These are phyloP conservation scores for Fusarium virguliforme DNA, from an alignment of 2,329 filamentous ascomycete genomes.

Conservation along the genomic window DNA sequence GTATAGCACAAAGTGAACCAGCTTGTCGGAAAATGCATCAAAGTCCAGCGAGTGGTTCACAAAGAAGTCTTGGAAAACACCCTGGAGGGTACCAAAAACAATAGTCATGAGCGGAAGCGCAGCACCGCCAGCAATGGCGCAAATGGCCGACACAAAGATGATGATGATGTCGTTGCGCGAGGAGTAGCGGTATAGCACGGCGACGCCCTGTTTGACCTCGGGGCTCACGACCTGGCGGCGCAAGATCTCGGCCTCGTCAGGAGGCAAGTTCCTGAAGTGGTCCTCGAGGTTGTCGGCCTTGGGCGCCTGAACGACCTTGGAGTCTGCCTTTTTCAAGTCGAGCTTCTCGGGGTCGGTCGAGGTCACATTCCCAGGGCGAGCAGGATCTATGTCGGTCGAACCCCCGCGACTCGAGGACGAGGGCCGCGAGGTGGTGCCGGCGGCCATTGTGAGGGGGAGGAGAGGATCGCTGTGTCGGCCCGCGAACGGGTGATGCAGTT, in stretches of 20 bases:
- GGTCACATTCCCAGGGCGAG: constrained; percentile 31
- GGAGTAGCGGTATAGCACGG: constrained; percentile 79
- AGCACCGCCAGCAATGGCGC: constrained; percentile 80
- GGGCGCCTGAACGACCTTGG: constrained; percentile 56
- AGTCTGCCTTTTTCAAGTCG: constrained; percentile 62
- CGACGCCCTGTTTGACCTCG: constrained; percentile 74
- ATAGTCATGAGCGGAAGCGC: constrained; percentile 86
- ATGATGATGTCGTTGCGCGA: constrained; percentile 76
- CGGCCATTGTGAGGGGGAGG: constrained; percentile 41
- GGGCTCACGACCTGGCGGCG: constrained; percentile 78
- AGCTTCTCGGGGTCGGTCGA: constrained; percentile 38
- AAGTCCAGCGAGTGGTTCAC: constrained; percentile 60
- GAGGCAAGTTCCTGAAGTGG: constrained; percentile 74
- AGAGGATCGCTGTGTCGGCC: not conserved
- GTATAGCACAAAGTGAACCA: constrained; percentile 80
- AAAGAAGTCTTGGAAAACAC: constrained; percentile 78
- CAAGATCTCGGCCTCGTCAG: constrained; percentile 77
- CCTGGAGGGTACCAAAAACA: constrained; percentile 83
- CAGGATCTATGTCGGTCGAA: constrained; percentile 52
- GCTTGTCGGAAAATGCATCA: constrained; percentile 71
- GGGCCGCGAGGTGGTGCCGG: constrained; percentile 48
- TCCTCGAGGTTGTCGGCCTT: constrained; percentile 63
- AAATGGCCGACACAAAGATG: constrained; percentile 73
- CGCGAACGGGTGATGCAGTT: not conserved
- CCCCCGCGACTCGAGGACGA: constrained; percentile 57